Percentiles rank a stretch among this genome's conserved stretches.
These are phyloP conservation scores for Pezicula carpinea DNA, from an alignment of 2,329 filamentous ascomycete genomes.

Conservation along the genomic window DNA sequence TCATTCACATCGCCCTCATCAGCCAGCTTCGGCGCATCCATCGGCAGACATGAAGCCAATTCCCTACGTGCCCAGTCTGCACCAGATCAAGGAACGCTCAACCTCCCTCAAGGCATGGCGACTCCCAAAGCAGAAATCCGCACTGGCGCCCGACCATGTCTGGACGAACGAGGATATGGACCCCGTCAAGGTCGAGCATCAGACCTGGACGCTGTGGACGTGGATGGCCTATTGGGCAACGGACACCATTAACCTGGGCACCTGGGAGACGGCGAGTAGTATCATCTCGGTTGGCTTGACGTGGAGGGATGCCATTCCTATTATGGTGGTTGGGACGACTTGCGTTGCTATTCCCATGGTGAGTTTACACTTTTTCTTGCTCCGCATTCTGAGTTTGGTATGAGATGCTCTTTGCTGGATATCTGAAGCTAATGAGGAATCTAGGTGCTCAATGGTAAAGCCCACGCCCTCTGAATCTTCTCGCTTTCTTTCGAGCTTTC, in stretches of 20 bases:
- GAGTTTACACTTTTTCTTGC: no score
- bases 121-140: slow-evolving; percentile 42
- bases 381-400: neutral
- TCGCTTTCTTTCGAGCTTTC: no score
- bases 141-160: slow-evolving; percentile 40
- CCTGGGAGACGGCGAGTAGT: slow-evolving; percentile 48
- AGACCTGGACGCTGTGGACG: slow-evolving; percentile 31
- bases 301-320: slow-evolving; percentile 48
- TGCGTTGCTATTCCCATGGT: slow-evolving; percentile 51
- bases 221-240: slow-evolving; percentile 37
- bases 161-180: slow-evolving; percentile 35
- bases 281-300: slow-evolving; percentile 47
- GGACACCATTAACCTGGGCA: slow-evolving; percentile 36
- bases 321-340: slow-evolving; percentile 55
- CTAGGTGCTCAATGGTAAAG: slow-evolving; percentile 33
- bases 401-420: neutral
- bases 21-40: neutral
- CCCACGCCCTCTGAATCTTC: no score
- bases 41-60: neutral
- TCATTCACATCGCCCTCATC: no score
- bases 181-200: slow-evolving; percentile 24
- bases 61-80: slow-evolving; percentile 20
- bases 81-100: slow-evolving; percentile 34
- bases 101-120: slow-evolving; percentile 40
- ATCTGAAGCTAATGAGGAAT: neutral